Evolutionary conservation across 2,329 filamentous ascomycete genomes (phyloP).

Genomic region (Aspergillus eucalypticola): DNA sequence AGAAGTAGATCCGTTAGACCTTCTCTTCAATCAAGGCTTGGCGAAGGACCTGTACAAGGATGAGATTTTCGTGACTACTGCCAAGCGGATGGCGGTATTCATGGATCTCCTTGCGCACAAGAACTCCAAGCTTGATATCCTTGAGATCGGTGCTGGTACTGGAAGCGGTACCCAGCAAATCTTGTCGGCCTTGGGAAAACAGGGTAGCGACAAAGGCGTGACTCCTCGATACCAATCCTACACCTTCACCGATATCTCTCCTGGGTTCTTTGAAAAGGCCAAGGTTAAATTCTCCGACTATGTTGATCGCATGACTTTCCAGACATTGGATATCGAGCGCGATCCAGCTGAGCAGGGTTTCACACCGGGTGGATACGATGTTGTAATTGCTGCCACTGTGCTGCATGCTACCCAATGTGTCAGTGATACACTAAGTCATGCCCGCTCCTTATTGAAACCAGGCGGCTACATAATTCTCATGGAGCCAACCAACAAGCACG

Average conservation of each 20-base stretch:
- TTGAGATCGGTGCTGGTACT: neutral
- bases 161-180: neutral
- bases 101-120: neutral
- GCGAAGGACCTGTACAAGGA: neutral
- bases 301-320: no score
- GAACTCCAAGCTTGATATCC: neutral
- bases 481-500: neutral
- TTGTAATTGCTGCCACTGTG: no score
- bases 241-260: neutral
- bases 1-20: neutral
- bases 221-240: neutral
- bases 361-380: neutral
- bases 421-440: neutral
- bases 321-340: no score
- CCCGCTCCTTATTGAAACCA: neutral
- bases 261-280: no score
- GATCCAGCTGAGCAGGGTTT: no score
- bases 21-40: neutral
- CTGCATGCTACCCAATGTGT: neutral
- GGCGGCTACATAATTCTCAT: neutral
- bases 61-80: neutral
- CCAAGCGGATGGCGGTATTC: neutral
- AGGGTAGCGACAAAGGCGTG: neutral
- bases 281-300: no score
- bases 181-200: neutral